Evolutionary conservation across 768 basidiomycete species (phyloP).

Genomic region (Suillus subaureus): DNA sequence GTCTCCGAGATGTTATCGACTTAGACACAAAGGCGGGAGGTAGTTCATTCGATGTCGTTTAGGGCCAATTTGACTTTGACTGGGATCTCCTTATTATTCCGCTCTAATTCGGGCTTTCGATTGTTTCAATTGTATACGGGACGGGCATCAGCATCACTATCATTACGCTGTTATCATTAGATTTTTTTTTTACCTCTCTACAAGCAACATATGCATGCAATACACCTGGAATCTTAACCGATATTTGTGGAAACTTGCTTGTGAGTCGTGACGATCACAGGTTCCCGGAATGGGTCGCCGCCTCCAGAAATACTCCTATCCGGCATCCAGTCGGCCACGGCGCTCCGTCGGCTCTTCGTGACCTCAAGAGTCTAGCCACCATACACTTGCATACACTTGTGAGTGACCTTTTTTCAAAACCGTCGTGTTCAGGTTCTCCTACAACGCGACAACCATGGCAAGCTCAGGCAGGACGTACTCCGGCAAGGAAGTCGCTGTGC

Average conservation of each 20-base stretch:
- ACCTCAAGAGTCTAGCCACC: background rate
- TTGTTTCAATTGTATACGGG: slow-evolving; percentile 21
- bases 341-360: slow-evolving; percentile 13
- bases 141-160: slow-evolving; percentile 13
- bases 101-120: background rate
- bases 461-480: slow-evolving; percentile 29
- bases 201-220: slow-evolving; percentile 14
- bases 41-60: slow-evolving; percentile 56
- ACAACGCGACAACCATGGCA: background rate
- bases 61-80: slow-evolving; percentile 15
- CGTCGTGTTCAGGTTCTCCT: background rate
- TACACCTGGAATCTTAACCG: slow-evolving; percentile 9
- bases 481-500: slow-evolving; percentile 46
- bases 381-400: background rate
- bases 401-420: background rate
- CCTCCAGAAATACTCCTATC: slow-evolving; percentile 1
- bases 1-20: slow-evolving; percentile 53
- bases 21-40: slow-evolving; percentile 63
- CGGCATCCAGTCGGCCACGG: slow-evolving; percentile 11
- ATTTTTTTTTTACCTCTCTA: slow-evolving; percentile 24
- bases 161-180: slow-evolving; percentile 23
- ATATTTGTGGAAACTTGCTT: background rate
- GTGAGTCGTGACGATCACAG: background rate
- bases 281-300: background rate
- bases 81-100: background rate